phyloP scores from a whole-genome alignment of 2,329 filamentous ascomycete genomes.

The Lomentospora prolificans region DNA sequence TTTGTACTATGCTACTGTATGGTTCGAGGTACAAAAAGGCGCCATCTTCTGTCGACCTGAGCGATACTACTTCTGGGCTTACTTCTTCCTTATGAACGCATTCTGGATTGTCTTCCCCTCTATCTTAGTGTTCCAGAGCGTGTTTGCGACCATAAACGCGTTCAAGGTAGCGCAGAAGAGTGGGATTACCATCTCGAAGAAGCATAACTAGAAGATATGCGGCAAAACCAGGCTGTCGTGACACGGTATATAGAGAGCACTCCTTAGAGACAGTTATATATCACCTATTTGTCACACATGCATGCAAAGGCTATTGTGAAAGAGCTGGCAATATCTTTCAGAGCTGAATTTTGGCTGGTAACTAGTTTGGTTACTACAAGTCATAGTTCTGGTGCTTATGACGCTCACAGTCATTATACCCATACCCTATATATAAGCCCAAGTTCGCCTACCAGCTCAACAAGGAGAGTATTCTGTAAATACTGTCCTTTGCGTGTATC shows the following conservation, averaged over 20 bases:
- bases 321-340: no score
- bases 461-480: no score
- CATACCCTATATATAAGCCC: no score
- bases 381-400: no score
- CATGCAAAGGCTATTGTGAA: no score
- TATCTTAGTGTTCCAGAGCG: conserved; percentile 21
- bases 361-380: no score
- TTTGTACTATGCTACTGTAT: conserved; percentile 39
- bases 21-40: conserved; percentile 30
- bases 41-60: conserved; percentile 40
- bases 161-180: conserved; percentile 6
- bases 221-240: background rate
- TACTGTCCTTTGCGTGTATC: no score
- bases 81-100: conserved; percentile 41
- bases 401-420: no score
- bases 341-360: no score
- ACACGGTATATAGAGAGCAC: background rate
- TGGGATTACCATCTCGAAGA: background rate
- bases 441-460: no score
- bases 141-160: conserved; percentile 13
- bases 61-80: conserved; percentile 40
- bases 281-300: no score
- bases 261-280: no score
- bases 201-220: background rate
- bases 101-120: conserved; percentile 44